Conservation (phyloP, 2,329 filamentous ascomycete species). For the Myotisia sp. region DNA sequence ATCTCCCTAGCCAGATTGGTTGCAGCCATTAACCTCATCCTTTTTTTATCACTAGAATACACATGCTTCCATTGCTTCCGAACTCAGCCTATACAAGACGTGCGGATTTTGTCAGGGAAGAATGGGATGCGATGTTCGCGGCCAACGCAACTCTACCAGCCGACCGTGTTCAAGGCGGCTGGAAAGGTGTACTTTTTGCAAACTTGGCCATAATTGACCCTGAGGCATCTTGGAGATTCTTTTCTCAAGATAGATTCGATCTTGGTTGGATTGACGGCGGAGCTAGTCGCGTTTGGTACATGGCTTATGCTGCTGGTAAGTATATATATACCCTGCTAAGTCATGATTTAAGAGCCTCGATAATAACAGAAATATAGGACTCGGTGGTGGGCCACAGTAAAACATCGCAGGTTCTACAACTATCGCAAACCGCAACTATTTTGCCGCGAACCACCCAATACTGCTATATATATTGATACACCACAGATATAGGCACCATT, state of each 20-base stretch:
- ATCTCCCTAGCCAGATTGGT: not conserved
- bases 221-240: constrained; percentile 56
- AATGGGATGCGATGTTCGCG: constrained; percentile 69
- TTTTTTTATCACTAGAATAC: constrained; percentile 48
- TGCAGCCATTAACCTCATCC: not conserved
- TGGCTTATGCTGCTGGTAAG: constrained; percentile 60
- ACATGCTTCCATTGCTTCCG: constrained; percentile 67
- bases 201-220: constrained; percentile 71
- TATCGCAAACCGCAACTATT: too few relatives aligned
- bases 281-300: constrained; percentile 70
- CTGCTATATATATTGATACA: too few relatives aligned
- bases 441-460: too few relatives aligned
- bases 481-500: too few relatives aligned
- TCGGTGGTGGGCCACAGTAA: constrained; percentile 11
- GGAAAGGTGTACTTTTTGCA: constrained; percentile 72
- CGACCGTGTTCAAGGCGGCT: constrained; percentile 51
- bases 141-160: constrained; percentile 47
- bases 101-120: constrained; percentile 58
- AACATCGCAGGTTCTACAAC: too few relatives aligned
- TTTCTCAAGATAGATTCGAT: constrained; percentile 52
- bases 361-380: constrained; percentile 8
- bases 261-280: constrained; percentile 57
- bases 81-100: constrained; percentile 53
- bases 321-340: constrained; percentile 5
- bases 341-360: not conserved